Percentiles rank a stretch among this genome's conserved stretches.
These are phyloP conservation scores for Mollisia scopiformis DNA, from an alignment of 2,329 filamentous ascomycete species.

Conservation along the genomic window DNA sequence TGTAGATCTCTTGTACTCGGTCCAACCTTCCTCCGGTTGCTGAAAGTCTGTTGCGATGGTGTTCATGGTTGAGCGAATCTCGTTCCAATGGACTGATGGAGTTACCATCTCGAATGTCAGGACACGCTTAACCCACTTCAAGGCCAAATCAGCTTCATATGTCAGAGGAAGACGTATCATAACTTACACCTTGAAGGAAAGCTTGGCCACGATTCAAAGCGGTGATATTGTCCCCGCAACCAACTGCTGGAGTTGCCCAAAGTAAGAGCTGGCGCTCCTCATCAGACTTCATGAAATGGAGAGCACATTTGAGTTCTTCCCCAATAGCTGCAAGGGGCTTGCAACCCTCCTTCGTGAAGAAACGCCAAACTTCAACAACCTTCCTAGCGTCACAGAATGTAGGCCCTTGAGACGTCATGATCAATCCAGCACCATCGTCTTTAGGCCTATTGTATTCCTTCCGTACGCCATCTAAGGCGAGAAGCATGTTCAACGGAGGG, in stretches of 20 bases:
- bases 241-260: slow-evolving; percentile 5
- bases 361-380: not conserved
- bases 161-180: not conserved
- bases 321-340: slow-evolving; percentile 1
- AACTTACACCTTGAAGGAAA: slow-evolving; percentile 13
- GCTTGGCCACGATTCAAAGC: slow-evolving; percentile 4
- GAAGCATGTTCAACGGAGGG: not conserved
- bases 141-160: not conserved
- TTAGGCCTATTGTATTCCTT: not conserved
- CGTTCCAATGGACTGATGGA: not conserved
- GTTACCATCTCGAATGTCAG: slow-evolving; percentile 5
- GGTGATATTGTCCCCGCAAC: not conserved
- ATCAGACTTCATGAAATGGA: no score
- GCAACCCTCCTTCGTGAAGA: not conserved
- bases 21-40: slow-evolving; percentile 9
- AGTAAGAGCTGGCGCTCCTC: slow-evolving; percentile 13
- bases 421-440: not conserved
- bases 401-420: not conserved
- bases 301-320: slow-evolving; percentile 4
- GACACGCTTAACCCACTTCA: not conserved
- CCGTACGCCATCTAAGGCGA: not conserved
- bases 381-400: not conserved
- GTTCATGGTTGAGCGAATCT: not conserved
- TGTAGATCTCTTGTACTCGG: slow-evolving; percentile 11
- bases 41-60: not conserved